These are phyloP conservation scores for Hypocrella siamensis DNA, from an alignment of 2,329 filamentous ascomycete species.

Conservation along the genomic window DNA sequence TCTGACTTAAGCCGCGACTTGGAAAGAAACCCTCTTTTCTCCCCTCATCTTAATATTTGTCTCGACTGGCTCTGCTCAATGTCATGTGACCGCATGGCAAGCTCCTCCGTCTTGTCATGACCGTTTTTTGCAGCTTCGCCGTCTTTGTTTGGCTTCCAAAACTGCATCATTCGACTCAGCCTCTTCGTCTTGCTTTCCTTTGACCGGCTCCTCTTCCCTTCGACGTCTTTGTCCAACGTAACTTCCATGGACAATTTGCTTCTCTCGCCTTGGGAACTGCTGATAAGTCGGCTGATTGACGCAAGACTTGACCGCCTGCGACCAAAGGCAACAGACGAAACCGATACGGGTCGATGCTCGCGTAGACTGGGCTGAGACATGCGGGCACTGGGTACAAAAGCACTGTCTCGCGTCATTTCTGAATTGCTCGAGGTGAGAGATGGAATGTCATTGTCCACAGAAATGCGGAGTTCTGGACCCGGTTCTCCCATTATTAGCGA, in stretches of 20 bases:
- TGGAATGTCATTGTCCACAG: constrained; percentile 53
- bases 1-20: too few relatives aligned
- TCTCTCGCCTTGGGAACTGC: constrained; percentile 56
- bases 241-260: constrained; percentile 62
- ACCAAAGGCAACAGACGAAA: constrained; percentile 46
- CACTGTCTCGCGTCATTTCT: constrained; percentile 57
- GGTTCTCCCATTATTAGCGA: constrained; percentile 60
- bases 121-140: background rate
- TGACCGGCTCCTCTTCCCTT: constrained; percentile 34
- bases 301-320: constrained; percentile 62
- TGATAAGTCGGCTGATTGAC: constrained; percentile 62
- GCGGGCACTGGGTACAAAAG: constrained; percentile 26
- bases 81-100: too few relatives aligned
- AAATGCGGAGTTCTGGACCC: constrained; percentile 55
- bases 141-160: constrained; percentile 51
- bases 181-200: constrained; percentile 52
- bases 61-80: too few relatives aligned
- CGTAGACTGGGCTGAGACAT: constrained; percentile 31
- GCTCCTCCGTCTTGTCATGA: background rate
- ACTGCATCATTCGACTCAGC: constrained; percentile 60
- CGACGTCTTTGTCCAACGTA: constrained; percentile 35
- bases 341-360: constrained; percentile 45
- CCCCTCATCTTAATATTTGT: too few relatives aligned
- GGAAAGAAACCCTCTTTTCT: too few relatives aligned
- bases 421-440: constrained; percentile 63